These are phyloP conservation scores for Millerozyma acaciae DNA, from an alignment of 805 yeast species.

Conservation along the genomic window DNA sequence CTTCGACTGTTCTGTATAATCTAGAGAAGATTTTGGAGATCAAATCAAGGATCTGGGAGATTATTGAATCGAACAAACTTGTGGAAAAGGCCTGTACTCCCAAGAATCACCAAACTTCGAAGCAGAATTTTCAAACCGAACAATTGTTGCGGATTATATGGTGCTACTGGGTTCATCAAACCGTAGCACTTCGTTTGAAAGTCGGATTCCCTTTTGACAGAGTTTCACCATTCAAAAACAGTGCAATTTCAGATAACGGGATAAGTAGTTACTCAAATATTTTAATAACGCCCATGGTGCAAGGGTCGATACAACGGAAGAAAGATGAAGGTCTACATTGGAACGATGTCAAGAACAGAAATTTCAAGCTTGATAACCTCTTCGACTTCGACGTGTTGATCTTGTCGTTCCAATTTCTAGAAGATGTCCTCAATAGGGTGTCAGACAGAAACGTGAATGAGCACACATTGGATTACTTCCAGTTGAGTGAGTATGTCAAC, in stretches of 20 bases:
- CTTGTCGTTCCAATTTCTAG: conserved; percentile 11
- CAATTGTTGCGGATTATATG: conserved; percentile 20
- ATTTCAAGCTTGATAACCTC: neutral
- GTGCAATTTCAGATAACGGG: conserved; percentile 12
- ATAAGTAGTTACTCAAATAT: conserved; percentile 9
- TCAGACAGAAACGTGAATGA: conserved; percentile 7
- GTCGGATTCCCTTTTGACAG: conserved; percentile 18
- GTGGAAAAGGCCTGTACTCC: conserved; percentile 10
- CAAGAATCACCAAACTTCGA: conserved; percentile 6
- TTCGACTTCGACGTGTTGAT: conserved; percentile 11
- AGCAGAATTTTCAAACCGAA: conserved; percentile 23
- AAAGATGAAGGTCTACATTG: conserved; percentile 8
- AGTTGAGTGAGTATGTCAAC: conserved; percentile 5
- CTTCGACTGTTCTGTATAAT: conserved; percentile 9
- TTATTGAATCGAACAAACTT: conserved; percentile 16
- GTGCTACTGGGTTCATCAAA: conserved; percentile 17
- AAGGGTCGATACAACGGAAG: conserved; percentile 7
- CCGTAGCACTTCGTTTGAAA: conserved; percentile 12
- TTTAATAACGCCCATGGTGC: conserved; percentile 17
- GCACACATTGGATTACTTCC: conserved; percentile 1
- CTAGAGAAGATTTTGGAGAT: conserved; percentile 10
- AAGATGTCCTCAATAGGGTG: conserved; percentile 10
- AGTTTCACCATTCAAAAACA: conserved; percentile 7
- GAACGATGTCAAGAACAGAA: conserved; percentile 6
- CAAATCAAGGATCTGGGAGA: conserved; percentile 15